These are phyloP conservation scores for Talaromyces piceae DNA, from an alignment of 2,329 filamentous ascomycete genomes.

Conservation along the genomic window DNA sequence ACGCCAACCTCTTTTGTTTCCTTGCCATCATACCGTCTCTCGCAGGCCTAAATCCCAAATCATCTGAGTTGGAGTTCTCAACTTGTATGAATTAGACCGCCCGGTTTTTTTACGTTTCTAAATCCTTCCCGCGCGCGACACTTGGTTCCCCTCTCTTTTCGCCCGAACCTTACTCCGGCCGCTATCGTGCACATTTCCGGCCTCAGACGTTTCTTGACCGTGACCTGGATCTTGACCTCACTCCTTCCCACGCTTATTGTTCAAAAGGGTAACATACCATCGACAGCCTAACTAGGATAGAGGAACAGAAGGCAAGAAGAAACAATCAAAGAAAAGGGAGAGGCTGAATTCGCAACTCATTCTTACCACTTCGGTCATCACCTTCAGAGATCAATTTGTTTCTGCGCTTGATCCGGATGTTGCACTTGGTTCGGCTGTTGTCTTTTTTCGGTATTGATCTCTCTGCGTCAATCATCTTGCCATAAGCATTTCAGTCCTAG, in stretches of 20 bases:
- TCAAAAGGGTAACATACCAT: too few species aligned
- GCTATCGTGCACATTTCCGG: neutral
- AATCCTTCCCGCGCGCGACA: too few species aligned
- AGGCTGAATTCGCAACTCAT: neutral
- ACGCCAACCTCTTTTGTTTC: too few species aligned
- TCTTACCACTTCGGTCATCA: neutral
- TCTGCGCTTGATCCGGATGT: constrained; percentile 11
- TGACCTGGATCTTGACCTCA: neutral
- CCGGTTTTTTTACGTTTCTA: too few species aligned
- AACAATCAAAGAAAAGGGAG: neutral
- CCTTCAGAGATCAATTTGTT: neutral
- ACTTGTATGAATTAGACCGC: too few species aligned
- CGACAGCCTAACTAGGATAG: too few species aligned
- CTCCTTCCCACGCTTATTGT: too few species aligned
- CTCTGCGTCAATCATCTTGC: constrained; percentile 11
- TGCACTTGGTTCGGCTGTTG: constrained; percentile 11
- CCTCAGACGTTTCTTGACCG: neutral
- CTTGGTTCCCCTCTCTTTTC: neutral
- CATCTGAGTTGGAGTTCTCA: too few species aligned
- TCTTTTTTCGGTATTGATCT: constrained; percentile 9
- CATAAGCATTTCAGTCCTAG: constrained; percentile 3
- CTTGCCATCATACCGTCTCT: too few species aligned
- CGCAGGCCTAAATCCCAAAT: too few species aligned
- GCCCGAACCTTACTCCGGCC: neutral
- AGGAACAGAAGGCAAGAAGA: neutral